Evolutionary conservation across 1,284 basidiomycete genomes (phyloP), one percentile per base, ranked within the genome.

Genomic region (Leccinum huronense): DNA sequence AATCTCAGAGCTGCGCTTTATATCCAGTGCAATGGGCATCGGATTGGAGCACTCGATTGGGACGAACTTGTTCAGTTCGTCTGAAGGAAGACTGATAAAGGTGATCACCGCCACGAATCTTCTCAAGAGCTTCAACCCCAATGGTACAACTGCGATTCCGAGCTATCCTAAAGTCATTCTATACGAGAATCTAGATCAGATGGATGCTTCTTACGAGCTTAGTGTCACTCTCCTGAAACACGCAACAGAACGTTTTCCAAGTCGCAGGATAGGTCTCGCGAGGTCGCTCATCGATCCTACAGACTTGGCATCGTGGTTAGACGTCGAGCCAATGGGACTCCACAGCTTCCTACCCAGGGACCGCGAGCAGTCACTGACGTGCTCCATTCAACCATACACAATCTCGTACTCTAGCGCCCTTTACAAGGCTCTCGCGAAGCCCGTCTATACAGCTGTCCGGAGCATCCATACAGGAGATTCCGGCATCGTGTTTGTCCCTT

Each of bases 401-500:
- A 90, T 95, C 61, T 86, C 94, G 0, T 90, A 97, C 72, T 97
- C 95, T 4, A 84, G 90, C 0, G 89, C 92, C 1, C 81, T 98
- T 33, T 90, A 97, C 78, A 97, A 96, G 72, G 85, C 89, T 2
- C 97, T 99, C 91, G 85, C 91, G 58, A 97, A 96, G 75, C 95
- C 97, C 5, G 88, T 90, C 0, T 94, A 97, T 74, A 78, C 86
- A 13, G 87, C 84, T 36, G 86, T 92, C 66, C 78, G 75, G 55
- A 75, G 78, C 13, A 77, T 77, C 3, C 70, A 76, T 10, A 71
- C 75, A 2, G 80, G 80, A 3, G 19, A 51, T 51, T 51, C 48
- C 0, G 83, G 89, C 0, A 84, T 99, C 67, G 81, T 98, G n/a
- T 97, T 99, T 75, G 92, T 97, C 0, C 93, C 97, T 3, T 95